Conservation (phyloP, 2,329 filamentous ascomycete species). For the Trichothecium sympodiale region DNA sequence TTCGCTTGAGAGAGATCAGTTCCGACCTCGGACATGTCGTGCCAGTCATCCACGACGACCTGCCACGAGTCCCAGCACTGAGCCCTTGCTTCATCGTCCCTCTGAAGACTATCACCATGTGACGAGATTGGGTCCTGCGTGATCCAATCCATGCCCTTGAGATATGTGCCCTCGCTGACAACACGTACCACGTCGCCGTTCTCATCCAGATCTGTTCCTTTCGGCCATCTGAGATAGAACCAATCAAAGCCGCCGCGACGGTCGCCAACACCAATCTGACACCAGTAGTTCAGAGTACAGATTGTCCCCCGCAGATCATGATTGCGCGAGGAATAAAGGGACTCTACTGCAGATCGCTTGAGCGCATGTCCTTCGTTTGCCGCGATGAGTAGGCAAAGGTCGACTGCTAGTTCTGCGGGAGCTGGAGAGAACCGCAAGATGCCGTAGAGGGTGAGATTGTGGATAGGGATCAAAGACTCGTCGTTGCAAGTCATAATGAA, state of each 20-base stretch:
- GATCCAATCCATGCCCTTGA: constrained; percentile 66
- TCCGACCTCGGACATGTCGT: constrained; percentile 18
- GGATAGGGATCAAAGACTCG: constrained; percentile 67
- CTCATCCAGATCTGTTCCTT: constrained; percentile 56
- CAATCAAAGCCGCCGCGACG: constrained; percentile 80
- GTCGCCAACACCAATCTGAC: constrained; percentile 89
- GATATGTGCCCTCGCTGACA: constrained; percentile 71
- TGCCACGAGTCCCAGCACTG: constrained; percentile 60
- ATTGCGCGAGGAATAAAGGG: constrained; percentile 58
- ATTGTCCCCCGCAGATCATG: constrained; percentile 72
- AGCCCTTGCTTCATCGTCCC: constrained; percentile 51
- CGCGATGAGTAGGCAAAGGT: constrained; percentile 72
- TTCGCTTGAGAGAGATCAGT: constrained; percentile 5
- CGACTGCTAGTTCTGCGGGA: constrained; percentile 56
- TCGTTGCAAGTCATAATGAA: constrained; percentile 95
- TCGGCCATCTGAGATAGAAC: constrained; percentile 72
- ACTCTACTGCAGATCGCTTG: constrained; percentile 50
- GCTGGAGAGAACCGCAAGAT: constrained; percentile 68
- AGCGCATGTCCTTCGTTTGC: constrained; percentile 84
- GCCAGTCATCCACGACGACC: constrained; percentile 51
- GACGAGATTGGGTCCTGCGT: constrained; percentile 45
- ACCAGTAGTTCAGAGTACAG: constrained; percentile 88
- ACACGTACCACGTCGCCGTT: constrained; percentile 62
- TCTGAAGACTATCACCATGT: constrained; percentile 21
- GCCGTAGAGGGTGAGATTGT: constrained; percentile 68